Conservation (phyloP, 768 basidiomycete species). For the Trametes cinnabarina region DNA sequence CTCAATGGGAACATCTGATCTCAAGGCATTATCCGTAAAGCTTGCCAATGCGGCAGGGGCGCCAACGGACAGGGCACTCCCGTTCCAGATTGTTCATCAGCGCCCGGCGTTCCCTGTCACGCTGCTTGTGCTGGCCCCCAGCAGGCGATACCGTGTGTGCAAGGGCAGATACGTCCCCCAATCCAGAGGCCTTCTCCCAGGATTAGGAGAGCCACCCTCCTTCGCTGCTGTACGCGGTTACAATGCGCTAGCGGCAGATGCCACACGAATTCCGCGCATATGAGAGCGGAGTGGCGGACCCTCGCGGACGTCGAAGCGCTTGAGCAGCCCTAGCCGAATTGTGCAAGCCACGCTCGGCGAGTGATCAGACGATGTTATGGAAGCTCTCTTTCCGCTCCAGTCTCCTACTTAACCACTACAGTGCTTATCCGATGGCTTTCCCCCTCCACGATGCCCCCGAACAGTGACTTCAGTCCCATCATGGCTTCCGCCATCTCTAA, state of each 20-base stretch:
- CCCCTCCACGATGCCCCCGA: slow-evolving; percentile 15
- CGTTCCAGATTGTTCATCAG: not conserved
- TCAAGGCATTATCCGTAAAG: not conserved
- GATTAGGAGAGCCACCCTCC: not conserved
- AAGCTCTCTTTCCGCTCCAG: slow-evolving; percentile 4
- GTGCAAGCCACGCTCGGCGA: not conserved
- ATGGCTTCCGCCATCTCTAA: slow-evolving; percentile 5
- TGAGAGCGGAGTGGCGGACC: slow-evolving; percentile 1
- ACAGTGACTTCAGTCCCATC: slow-evolving; percentile 16
- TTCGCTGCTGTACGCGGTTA: not conserved
- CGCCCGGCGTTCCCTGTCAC: not conserved
- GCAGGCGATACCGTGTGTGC: not conserved
- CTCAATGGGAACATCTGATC: not conserved
- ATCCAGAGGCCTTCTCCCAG: not conserved
- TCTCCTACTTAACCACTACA: slow-evolving; percentile 16
- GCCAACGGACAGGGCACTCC: not conserved
- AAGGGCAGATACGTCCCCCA: not conserved
- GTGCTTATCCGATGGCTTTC: not conserved
- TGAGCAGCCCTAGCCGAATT: not conserved
- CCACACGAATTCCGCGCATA: not conserved
- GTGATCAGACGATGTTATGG: slow-evolving; percentile 14
- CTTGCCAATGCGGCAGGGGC: not conserved
- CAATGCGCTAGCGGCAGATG: not conserved
- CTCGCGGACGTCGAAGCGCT: not conserved
- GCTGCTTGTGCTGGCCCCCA: not conserved